These are phyloP conservation scores for Diutina scorzettiae DNA, from an alignment of 1,139 yeast genomes.

Conservation along the genomic window DNA sequence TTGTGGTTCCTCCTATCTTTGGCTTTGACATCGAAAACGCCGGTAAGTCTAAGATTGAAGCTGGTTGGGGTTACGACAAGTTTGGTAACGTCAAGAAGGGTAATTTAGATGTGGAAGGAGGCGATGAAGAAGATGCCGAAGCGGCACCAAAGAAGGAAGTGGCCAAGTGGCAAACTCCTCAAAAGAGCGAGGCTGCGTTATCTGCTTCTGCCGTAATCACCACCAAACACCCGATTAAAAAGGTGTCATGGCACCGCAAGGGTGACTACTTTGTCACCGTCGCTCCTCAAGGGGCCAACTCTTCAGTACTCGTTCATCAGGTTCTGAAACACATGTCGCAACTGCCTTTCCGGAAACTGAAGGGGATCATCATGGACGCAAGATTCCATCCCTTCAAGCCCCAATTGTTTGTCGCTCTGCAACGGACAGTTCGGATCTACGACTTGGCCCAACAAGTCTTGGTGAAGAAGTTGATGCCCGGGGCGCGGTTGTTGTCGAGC, in stretches of 20 bases:
- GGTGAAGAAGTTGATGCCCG: conserved; percentile 79
- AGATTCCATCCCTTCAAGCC: conserved; percentile 96
- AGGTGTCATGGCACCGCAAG: conserved; percentile 88
- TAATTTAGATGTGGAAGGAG: conserved; percentile 26
- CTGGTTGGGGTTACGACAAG: conserved; percentile 88
- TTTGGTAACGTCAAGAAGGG: conserved; percentile 42
- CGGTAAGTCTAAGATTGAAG: conserved; percentile 68
- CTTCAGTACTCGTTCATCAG: conserved; percentile 90
- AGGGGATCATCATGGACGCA: conserved; percentile 92
- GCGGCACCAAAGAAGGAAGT: conserved; percentile 38
- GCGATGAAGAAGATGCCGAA: conserved; percentile 13
- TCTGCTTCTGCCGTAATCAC: conserved; percentile 69
- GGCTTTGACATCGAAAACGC: conserved; percentile 80
- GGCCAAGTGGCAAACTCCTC: conserved; percentile 81
- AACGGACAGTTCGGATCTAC: conserved; percentile 81
- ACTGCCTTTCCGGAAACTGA: conserved; percentile 87
- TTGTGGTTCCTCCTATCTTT: conserved; percentile 82
- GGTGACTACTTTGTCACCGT: conserved; percentile 96
- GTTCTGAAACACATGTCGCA: conserved; percentile 92
- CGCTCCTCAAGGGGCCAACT: conserved; percentile 79
- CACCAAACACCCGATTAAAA: conserved; percentile 63
- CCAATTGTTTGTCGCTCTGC: conserved; percentile 86
- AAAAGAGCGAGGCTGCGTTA: conserved; percentile 41
- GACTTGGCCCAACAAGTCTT: conserved; percentile 80
- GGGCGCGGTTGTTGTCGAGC: conserved; percentile 88